Percentiles rank a stretch among this genome's conserved stretches.
Evolutionary conservation across 2,329 filamentous ascomycete species (phyloP).

Genomic region (Epichloe sp.): DNA sequence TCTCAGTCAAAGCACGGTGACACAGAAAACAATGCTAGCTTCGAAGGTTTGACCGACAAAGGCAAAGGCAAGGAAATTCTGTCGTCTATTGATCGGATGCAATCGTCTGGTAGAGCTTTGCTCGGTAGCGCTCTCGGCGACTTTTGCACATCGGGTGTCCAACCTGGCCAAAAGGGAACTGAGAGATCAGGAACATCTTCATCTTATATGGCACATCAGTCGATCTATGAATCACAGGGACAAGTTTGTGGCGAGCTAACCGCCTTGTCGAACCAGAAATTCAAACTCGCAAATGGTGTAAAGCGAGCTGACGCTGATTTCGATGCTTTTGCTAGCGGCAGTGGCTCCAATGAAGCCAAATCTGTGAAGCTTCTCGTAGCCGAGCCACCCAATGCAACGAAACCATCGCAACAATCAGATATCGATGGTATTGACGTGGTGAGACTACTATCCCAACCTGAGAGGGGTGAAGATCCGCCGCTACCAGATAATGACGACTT

Average conservation of each 20-base stretch:
- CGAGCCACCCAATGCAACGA: slow-evolving; percentile 5
- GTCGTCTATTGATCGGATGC: neutral
- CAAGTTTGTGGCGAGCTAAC: neutral
- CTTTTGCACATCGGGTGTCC: neutral
- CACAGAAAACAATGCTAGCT: neutral
- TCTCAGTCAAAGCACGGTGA: neutral
- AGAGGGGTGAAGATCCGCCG: slow-evolving; percentile 9
- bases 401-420: slow-evolving; percentile 3
- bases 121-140: neutral
- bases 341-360: neutral
- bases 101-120: slow-evolving; percentile 1
- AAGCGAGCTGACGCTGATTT: neutral
- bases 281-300: neutral
- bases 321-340: neutral
- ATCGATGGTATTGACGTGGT: slow-evolving; percentile 21
- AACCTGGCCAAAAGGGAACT: slow-evolving; percentile 8
- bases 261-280: neutral
- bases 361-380: neutral
- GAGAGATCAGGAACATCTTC: slow-evolving; percentile 1
- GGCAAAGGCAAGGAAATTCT: slow-evolving; percentile 7
- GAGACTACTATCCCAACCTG: slow-evolving; percentile 20
- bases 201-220: neutral
- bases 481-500: slow-evolving; percentile 14
- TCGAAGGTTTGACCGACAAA: neutral
- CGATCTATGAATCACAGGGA: neutral